Evolutionary conservation across 176 grass and related monocot species (phyloP).

Genomic region (Poa pratensis): DNA sequence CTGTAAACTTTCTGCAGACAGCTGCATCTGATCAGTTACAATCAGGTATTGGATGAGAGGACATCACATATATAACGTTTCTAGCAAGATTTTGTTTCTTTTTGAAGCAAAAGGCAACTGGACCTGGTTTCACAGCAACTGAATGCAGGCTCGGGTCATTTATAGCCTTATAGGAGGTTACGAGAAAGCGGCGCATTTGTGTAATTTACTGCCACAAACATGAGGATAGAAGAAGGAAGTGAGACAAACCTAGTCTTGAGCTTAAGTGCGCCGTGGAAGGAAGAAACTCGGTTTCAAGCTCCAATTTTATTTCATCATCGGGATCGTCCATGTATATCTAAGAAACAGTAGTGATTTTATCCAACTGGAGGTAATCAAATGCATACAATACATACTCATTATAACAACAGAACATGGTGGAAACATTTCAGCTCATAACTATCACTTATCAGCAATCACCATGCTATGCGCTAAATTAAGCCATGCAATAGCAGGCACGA

Average conservation of each 20-base stretch:
- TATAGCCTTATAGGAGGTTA: slow-evolving; percentile 17
- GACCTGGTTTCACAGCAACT: neutral
- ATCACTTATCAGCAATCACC: neutral
- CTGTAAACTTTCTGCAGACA: neutral
- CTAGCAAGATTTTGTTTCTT: neutral
- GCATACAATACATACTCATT: neutral
- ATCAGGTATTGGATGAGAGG: neutral
- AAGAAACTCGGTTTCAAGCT: slow-evolving; percentile 14
- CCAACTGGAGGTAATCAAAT: slow-evolving; percentile 9
- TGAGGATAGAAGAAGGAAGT: neutral
- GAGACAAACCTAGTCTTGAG: slow-evolving; percentile 9
- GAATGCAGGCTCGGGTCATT: neutral
- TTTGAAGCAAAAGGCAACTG: slow-evolving; percentile 14
- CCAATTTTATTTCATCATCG: slow-evolving; percentile 11
- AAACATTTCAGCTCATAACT: neutral
- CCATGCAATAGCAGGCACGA: neutral
- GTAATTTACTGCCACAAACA: neutral
- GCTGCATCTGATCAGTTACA: neutral
- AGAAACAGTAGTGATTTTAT: neutral
- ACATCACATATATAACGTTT: neutral
- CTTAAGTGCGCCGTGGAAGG: neutral
- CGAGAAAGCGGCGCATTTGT: neutral
- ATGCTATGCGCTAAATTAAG: neutral
- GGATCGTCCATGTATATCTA: neutral
- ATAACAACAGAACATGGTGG: neutral